Conservation (phyloP, 192 early-diverging fungal species). For the Linnemannia exigua region DNA sequence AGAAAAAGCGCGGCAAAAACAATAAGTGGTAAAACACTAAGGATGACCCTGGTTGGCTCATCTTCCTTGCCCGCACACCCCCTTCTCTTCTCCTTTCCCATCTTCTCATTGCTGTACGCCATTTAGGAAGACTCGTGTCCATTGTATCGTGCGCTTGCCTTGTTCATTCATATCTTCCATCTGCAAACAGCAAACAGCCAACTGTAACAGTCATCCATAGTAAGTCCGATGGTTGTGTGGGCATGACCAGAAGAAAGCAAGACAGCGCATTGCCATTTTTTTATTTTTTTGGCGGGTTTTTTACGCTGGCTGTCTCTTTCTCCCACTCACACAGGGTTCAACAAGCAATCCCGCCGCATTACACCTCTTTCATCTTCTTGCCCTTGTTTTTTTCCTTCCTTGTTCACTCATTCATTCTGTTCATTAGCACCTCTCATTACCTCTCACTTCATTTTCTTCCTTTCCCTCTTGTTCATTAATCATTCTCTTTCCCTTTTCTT, state of each 20-base stretch:
- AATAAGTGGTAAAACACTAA: neutral
- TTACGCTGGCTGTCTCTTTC: no score
- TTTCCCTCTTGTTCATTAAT: neutral
- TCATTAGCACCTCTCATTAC: neutral
- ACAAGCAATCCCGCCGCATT: neutral
- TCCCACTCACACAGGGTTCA: neutral
- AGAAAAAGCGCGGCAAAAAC: constrained; percentile 1
- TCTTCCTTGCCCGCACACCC: neutral
- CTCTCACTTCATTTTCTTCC: neutral
- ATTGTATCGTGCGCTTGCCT: neutral
- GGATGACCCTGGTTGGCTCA: neutral
- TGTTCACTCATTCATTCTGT: neutral
- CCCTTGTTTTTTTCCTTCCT: neutral
- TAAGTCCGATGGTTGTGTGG: no score
- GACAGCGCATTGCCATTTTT: no score
- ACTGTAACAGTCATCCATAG: neutral
- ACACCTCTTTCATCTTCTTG: neutral
- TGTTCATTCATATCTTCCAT: neutral
- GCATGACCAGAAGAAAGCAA: no score
- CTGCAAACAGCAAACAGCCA: no score
- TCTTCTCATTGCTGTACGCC: neutral
- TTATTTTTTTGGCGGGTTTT: neutral
- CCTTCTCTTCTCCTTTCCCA: neutral
- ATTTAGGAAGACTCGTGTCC: neutral
- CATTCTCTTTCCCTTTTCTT: neutral